Conservation (phyloP, 2,329 filamentous ascomycete species). For the Xylaria sp. region DNA sequence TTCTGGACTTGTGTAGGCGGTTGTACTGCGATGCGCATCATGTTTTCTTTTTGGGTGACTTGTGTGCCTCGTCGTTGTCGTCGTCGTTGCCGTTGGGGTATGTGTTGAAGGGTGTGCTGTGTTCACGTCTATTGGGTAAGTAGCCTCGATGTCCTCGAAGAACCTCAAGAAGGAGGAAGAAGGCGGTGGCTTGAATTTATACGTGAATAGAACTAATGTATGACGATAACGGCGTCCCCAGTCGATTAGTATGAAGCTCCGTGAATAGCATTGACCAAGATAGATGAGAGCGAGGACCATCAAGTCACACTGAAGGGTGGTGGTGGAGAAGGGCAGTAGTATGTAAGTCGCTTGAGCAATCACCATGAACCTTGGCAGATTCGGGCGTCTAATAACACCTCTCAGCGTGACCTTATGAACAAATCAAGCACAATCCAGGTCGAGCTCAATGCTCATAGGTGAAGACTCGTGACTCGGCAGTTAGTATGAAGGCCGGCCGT, state of each 20-base stretch:
- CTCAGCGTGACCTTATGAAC: slow-evolving; percentile 7
- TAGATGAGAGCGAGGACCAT: slow-evolving; percentile 1
- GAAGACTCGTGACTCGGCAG: neutral
- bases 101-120: neutral
- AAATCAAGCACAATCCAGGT: neutral
- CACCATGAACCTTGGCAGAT: slow-evolving; percentile 1
- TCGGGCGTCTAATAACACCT: slow-evolving; percentile 4
- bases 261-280: neutral
- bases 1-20: slow-evolving; percentile 25
- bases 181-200: slow-evolving; percentile 12
- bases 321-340: slow-evolving; percentile 8
- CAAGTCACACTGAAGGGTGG: slow-evolving; percentile 7
- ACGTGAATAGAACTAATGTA: neutral
- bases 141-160: neutral
- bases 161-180: neutral
- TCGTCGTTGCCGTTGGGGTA: neutral
- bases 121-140: neutral
- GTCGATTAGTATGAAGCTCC: neutral
- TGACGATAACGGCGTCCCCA: neutral
- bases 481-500: neutral
- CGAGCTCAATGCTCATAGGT: neutral
- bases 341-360: slow-evolving; percentile 1
- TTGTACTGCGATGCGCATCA: slow-evolving; percentile 25
- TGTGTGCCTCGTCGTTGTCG: neutral
- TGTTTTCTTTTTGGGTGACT: slow-evolving; percentile 7